These are phyloP conservation scores for Hericium erinaceus DNA, from an alignment of 768 basidiomycete genomes.

Conservation along the genomic window DNA sequence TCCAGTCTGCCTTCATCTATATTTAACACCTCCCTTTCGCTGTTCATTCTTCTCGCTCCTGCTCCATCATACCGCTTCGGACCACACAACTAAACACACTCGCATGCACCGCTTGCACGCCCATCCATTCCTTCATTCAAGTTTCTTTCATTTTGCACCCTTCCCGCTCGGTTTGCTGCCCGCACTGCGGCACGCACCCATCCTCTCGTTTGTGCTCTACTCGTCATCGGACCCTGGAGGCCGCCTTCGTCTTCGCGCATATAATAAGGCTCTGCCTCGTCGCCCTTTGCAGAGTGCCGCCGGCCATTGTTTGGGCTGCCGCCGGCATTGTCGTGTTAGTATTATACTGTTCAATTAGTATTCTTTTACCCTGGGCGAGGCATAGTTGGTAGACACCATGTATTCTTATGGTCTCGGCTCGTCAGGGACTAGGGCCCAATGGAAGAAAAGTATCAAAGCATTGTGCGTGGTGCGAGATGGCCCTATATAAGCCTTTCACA, in stretches of 20 bases:
- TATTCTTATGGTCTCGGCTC: constrained; percentile 18
- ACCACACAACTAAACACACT: constrained; percentile 8
- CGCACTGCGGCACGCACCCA: constrained; percentile 11
- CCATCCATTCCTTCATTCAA: constrained; percentile 7
- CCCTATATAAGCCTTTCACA: too few species aligned
- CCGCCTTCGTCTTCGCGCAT: neutral
- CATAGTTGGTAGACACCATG: constrained; percentile 21
- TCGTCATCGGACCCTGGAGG: neutral
- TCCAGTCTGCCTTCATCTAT: constrained; percentile 13
- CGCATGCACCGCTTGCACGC: constrained; percentile 3
- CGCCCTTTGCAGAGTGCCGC: neutral
- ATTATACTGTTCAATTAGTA: constrained; percentile 13
- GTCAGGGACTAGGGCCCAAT: constrained; percentile 4
- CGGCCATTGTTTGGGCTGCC: constrained; percentile 9
- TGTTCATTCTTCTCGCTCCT: constrained; percentile 1
- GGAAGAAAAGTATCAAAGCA: constrained; percentile 1
- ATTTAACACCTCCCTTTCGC: constrained; percentile 4
- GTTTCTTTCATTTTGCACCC: constrained; percentile 6
- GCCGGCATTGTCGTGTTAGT: constrained; percentile 11
- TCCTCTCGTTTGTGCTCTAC: neutral
- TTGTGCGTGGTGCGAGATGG: too few species aligned
- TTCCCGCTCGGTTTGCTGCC: constrained; percentile 5
- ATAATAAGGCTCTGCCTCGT: constrained; percentile 1
- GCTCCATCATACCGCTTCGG: constrained; percentile 12
- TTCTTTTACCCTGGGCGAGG: constrained; percentile 6